Base-by-base conservation (phyloP, 257 asterid genomes). In the Ophiorrhiza pumila region DNA sequence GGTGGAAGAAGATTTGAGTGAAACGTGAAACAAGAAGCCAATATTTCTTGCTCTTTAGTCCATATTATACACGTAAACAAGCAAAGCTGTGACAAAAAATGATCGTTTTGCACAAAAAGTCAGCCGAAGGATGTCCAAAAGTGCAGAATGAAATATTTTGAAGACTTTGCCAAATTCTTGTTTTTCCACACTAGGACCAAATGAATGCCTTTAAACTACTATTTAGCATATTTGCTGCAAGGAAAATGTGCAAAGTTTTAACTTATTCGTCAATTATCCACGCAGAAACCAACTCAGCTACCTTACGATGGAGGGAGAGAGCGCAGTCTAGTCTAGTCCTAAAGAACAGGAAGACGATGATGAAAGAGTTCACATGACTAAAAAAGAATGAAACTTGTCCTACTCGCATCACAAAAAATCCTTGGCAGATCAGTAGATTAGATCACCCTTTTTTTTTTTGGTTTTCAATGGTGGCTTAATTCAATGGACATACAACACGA, bases 151-250 rank as follows among this genome's bases (percentile, higher is more conserved):
- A 27, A 57, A 41, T 14, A 5, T 7, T 56, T n/a, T 69, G 65
- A 17, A 5, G 12, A 34, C 37, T n/a, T 18, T 64, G 37, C 35
- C 74, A 52, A 68, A 42, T 18, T 29, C 1, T 58, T 59, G 31
- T 31, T 42, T 57, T 57, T 42, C 75, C 23, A n/a, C 58, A 15
- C 55, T 58, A n/a, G 56, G 66, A 27, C 74, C 34, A 70, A 70
- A 2, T 23, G 9, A 70, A 55, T 23, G 74, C 39, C 73, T 13
- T 15, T 37, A 0, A 14, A 22, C 3, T 25, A 8, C 15, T 11
- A 4, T 59, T 31, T 31, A 15, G 42, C 42, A 4, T 22, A 1
- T 58, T 60, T 60, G 60, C 60, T 23, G n/a, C 32, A 9, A 53
- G 13, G 60, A 55, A 50, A 55, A 18, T 23, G 14, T 23, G 32